Base-by-base conservation (phyloP, 1,139 yeast genomes). In the Suhomyces bokatorum region DNA sequence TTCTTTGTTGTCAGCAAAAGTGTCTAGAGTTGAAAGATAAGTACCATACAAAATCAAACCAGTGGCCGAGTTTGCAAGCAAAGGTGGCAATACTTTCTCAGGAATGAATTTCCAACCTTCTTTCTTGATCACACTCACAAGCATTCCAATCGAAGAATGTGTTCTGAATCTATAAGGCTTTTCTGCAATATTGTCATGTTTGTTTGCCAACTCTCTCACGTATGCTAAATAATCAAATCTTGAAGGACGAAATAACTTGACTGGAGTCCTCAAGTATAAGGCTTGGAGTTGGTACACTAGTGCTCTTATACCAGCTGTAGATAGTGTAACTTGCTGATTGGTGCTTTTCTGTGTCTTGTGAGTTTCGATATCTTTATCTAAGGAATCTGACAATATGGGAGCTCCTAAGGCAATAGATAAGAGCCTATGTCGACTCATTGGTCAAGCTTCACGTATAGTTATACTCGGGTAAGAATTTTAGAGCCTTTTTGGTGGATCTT, bases 61-160 rank as follows among this genome's bases (percentile, higher is more conserved):
- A 1, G 96, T 85, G 4, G 87, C 85, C 6, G 95, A 85, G 59
- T 91, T 91, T 12, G 96, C 96, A 2, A 91, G 49, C 38, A 91
- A 66, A 0, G 98, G 98, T 2, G 97, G 98, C 24, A 90, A 62
- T 1, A 89, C 79, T 55, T 85, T 86, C 52, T 87, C 87, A 0
- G 97, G 97, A 14, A 91, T 81, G 54, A 89, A 87, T 47, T 77
- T 70, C 96, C 97, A 87, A 1, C 98, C 98, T 56, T 86, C 87
- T 47, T 78, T 77, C 51, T 77, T 78, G 17, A 88, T 70, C 0
- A 96, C 95, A 48, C 79, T 79, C 31, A 81, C 72, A 29, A 91
- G 64, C 59, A 91, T 73, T 4, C 93, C 96, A 9, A 85, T 57
- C 1, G 89, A 79, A 0, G 96, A 86, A 62, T 90, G 96, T 3